These are phyloP conservation scores for Tieghemiomyces parasiticus DNA, from an alignment of 192 early-diverging fungal species.

Conservation along the genomic window DNA sequence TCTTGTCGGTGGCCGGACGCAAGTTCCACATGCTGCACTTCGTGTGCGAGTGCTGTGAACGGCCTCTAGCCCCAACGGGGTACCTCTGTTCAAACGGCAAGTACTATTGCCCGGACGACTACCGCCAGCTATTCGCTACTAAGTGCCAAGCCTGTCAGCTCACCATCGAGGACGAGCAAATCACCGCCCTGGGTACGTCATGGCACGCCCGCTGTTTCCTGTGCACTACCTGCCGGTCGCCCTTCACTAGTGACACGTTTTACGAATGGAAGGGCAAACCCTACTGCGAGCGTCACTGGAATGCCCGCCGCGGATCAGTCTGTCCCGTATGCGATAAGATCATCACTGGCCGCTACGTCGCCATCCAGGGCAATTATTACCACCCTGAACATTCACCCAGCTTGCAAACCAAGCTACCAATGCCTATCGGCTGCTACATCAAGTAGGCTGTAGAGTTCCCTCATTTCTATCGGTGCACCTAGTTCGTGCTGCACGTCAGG, in stretches of 20 bases:
- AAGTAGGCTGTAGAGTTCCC: too few relatives aligned
- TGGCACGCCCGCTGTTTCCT: neutral
- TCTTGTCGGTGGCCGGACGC: neutral
- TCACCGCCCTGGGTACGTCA: neutral
- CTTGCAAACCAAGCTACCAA: too few relatives aligned
- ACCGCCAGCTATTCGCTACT: neutral
- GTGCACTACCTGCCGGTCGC: neutral
- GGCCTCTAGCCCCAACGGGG: neutral
- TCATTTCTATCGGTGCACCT: too few relatives aligned
- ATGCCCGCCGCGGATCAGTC: neutral
- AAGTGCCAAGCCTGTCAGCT: neutral
- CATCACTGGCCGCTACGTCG: neutral
- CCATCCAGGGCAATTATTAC: neutral
- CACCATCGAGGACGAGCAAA: neutral
- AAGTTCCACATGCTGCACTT: constrained; percentile 2
- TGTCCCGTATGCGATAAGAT: neutral
- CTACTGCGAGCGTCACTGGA: constrained; percentile 3
- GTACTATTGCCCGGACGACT: constrained; percentile 4
- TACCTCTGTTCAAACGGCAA: neutral
- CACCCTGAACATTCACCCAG: constrained; percentile 3
- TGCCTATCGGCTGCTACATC: too few relatives aligned
- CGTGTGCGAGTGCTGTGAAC: neutral
- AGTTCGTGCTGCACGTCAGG: too few relatives aligned
- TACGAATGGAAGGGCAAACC: constrained; percentile 1
- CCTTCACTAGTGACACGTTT: neutral